Evolutionary conservation across 495 filamentous ascomycete species (phyloP), one percentile per base, ranked within the genome.

Genomic region (Clohesyomyces aquaticus): DNA sequence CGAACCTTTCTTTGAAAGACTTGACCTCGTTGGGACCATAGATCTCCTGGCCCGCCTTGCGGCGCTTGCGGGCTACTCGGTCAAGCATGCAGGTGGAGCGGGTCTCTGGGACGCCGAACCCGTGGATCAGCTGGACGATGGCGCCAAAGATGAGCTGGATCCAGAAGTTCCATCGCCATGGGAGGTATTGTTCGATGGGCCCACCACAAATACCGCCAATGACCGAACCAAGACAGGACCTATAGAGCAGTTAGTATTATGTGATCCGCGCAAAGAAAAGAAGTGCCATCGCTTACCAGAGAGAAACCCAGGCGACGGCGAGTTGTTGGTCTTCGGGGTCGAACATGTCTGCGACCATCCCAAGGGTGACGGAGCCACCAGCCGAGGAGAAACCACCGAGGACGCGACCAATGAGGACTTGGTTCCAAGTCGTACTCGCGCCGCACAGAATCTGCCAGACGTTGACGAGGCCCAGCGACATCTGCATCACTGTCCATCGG

Each of bases 171-270:
- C 90, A 94, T n/a, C 77, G 78, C 91, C 88, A 93, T 14, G 72
- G 59, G 11, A 88, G 76, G 66, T 81, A 83, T 16, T 80, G 75
- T 59, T 89, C 82, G 62, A 89, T 81, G 69, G 92, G 87, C n/a
- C 90, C 91, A 59, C 91, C 91, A 45, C 92, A 80, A 45, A 94
- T 83, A 0, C 91, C 88, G 0, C 91, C 91, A 8, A 93, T 78
- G 22, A 88, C 82, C 1, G 88, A 88, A 25, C 89, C 89, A 55
- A 84, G 83, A 29, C 49, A 55, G 8, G 1, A 23, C 8, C 8
- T n/a, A 6, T 6, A 6, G 6, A 14, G 6, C 32, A 38, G 32
- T 38, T 8, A 22, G 19, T n/a, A 47, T 4, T 22, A 14, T 47
- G 21, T 28, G 25, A 23, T 14, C 4, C 6, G 42, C 11, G 90